These are phyloP conservation scores for Fimicolochytrium jonesii DNA, from an alignment of 192 early-diverging fungal species.

Conservation along the genomic window DNA sequence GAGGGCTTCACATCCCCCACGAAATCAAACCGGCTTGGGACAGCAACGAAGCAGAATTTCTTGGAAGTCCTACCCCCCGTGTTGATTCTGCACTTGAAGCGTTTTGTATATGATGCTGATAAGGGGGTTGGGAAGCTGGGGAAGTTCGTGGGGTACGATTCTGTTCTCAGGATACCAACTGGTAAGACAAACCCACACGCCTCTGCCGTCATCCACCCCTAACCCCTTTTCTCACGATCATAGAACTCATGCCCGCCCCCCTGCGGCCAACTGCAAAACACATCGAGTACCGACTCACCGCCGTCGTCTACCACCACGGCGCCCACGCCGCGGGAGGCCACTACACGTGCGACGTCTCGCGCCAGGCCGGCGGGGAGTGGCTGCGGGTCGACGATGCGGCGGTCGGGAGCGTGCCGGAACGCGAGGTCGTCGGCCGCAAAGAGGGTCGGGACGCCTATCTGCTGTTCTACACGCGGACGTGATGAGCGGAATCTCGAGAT, in stretches of 20 bases:
- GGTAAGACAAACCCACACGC: conserved; percentile 33
- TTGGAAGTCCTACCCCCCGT: conserved; percentile 84
- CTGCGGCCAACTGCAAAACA: conserved; percentile 4
- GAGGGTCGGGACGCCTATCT: conserved; percentile 69
- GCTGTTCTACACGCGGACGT: too few relatives aligned
- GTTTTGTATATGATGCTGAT: conserved; percentile 76
- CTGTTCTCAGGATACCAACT: conserved; percentile 57
- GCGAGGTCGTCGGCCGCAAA: conserved; percentile 55
- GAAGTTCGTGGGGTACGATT: conserved; percentile 76
- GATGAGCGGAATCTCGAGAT: too few relatives aligned
- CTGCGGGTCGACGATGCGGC: conserved; percentile 87
- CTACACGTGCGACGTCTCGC: conserved; percentile 90
- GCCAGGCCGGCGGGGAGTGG: conserved; percentile 71
- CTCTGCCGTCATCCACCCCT: too few relatives aligned
- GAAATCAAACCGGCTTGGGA: not conserved
- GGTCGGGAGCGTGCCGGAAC: conserved; percentile 53
- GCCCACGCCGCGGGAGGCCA: conserved; percentile 82
- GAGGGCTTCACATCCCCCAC: conserved; percentile 62
- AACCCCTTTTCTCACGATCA: too few relatives aligned
- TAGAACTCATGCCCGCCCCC: conserved; percentile 50
- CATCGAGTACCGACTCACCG: conserved; percentile 40
- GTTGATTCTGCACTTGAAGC: conserved; percentile 89
- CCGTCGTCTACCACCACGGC: conserved; percentile 96
- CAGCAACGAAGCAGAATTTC: conserved; percentile 68
- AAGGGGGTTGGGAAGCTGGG: conserved; percentile 79